Percentiles rank a stretch among this genome's conserved stretches.
These are phyloP conservation scores for Aspergillus quadrilineatus DNA, from an alignment of 2,329 filamentous ascomycete genomes.

Conservation along the genomic window DNA sequence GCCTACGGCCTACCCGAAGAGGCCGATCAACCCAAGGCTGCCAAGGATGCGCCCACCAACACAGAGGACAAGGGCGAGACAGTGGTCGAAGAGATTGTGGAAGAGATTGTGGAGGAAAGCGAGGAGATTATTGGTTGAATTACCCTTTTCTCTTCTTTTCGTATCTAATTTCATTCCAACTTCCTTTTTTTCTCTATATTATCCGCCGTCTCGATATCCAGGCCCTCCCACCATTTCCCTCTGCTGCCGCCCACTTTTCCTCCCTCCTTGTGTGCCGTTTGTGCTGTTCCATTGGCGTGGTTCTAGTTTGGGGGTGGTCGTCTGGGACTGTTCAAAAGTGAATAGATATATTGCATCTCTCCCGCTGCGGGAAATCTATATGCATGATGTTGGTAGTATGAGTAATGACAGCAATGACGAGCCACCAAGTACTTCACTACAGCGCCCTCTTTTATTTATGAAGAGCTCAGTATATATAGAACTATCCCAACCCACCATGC, in stretches of 20 bases:
- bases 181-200: constrained; percentile 24
- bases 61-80: constrained; percentile 67
- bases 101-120: constrained; percentile 77
- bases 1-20: constrained; percentile 66
- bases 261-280: constrained; percentile 19
- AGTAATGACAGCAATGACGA: constrained; percentile 29
- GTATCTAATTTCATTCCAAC: constrained; percentile 25
- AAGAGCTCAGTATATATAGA: not conserved
- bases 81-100: constrained; percentile 84
- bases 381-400: constrained; percentile 27
- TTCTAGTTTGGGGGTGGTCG: constrained; percentile 18
- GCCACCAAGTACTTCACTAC: constrained; percentile 8
- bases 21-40: constrained; percentile 58
- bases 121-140: constrained; percentile 68
- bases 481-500: constrained; percentile 3
- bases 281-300: constrained; percentile 21
- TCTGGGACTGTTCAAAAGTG: constrained; percentile 25
- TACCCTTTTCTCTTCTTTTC: constrained; percentile 24
- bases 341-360: constrained; percentile 28
- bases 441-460: not conserved
- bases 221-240: constrained; percentile 19
- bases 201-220: constrained; percentile 24
- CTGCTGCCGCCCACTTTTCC: constrained; percentile 14
- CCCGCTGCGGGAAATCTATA: constrained; percentile 18
- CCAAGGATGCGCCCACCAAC: constrained; percentile 50